Evolutionary conservation across 140 eudicot genomes (phyloP), one percentile per base, ranked within the genome.

Genomic region (Cichorium intybus): DNA sequence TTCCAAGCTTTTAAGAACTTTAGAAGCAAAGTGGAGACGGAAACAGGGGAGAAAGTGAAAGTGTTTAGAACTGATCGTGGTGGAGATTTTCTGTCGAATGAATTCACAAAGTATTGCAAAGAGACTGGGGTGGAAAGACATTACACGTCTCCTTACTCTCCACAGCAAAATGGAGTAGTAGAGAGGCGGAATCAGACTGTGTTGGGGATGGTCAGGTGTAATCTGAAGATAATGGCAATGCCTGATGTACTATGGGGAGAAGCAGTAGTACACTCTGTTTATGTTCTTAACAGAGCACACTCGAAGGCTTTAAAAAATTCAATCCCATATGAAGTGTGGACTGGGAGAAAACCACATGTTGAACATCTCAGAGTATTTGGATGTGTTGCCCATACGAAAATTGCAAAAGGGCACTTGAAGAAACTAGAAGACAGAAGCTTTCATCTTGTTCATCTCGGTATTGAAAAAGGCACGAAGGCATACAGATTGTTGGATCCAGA

Each of bases 301-400:
- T 55, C 65, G 5, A 37, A 56, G 20, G 43, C 58, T 2, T 4
- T 46, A 15, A 21, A 18, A 14, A 5, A 50, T 3, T 1, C 6
- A 12, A 62, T 55, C 2, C 68, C 68, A 3, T 62, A 21, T 7
- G 55, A 62, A 22, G 49, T 31, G 5, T 41, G 68, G 56, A 10
- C 52, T 4, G 68, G 56, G 0, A 8, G 22, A 9, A 47, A 47
- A 48, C n/a, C n/a, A n/a, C n/a, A n/a, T n/a, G n/a, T n/a, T n/a
- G n/a, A n/a, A n/a, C n/a, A n/a, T n/a, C n/a, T n/a, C n/a, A 43
- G 56, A 7, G 56, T 46, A 21, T 45, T 63, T 7, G 56, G 56
- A 0, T 63, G 56, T 23, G 24, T 45, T 4, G 56, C 69, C 0
- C 45, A 63, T 16, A 16, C 28, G 41, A 46, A 26, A 46, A 10